A percentile compares a stretch with the other conserved stretches of the same genome.
These are phyloP conservation scores for Aureoboletus auriporus DNA, from an alignment of 768 basidiomycete species.

Conservation along the genomic window DNA sequence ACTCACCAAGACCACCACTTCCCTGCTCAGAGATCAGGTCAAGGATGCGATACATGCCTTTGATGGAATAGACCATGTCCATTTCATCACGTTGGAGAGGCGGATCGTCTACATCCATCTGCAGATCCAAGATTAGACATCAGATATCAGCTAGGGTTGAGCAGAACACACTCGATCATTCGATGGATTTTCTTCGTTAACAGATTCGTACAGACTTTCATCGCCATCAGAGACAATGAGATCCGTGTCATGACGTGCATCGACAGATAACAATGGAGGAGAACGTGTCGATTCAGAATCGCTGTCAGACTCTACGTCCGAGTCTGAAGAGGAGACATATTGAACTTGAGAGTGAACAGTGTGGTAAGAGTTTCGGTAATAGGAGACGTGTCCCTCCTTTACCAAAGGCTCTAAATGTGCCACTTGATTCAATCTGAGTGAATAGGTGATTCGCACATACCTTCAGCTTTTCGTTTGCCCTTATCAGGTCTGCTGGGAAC, in stretches of 20 bases:
- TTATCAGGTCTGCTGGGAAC: slow-evolving; percentile 13
- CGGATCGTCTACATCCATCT: slow-evolving; percentile 18
- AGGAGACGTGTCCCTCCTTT: not conserved
- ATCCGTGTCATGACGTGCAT: not conserved
- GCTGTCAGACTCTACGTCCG: slow-evolving; percentile 3
- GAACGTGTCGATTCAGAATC: slow-evolving; percentile 5
- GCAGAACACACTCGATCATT: slow-evolving; percentile 10
- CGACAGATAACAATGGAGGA: not conserved
- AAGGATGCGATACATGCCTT: slow-evolving; percentile 50
- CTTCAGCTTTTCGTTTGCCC: slow-evolving; percentile 18
- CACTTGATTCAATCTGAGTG: not conserved
- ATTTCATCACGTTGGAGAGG: slow-evolving; percentile 6
- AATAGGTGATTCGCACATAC: not conserved
- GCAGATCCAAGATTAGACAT: not conserved
- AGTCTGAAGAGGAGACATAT: slow-evolving; percentile 1
- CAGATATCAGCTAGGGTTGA: not conserved
- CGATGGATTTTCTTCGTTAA: slow-evolving; percentile 1
- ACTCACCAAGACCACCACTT: slow-evolving; percentile 48
- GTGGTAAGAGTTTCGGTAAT: not conserved
- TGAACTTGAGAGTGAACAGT: not conserved
- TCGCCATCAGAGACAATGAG: slow-evolving; percentile 1
- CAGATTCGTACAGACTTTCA: slow-evolving; percentile 16
- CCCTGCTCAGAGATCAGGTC: slow-evolving; percentile 51
- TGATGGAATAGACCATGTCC: slow-evolving; percentile 31
- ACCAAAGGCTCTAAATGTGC: slow-evolving; percentile 10